Conservation (phyloP, 129 eudicot species). For the Lactuca saligna region DNA sequence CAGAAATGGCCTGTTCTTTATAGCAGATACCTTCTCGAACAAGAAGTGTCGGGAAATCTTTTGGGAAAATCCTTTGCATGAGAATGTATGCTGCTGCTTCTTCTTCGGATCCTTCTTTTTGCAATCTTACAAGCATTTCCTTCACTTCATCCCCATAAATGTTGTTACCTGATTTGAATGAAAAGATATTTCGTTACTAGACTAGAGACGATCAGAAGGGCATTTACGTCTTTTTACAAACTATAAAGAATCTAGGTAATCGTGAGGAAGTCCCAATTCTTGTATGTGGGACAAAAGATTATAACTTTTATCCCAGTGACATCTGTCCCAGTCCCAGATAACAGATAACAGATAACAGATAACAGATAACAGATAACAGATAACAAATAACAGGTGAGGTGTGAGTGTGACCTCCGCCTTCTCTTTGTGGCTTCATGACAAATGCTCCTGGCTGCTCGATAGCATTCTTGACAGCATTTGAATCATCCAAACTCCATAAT, state of each 20-base stretch:
- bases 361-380: not conserved
- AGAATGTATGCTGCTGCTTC: conserved; percentile 96
- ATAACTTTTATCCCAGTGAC: too few relatives aligned
- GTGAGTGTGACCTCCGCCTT: conserved; percentile 76
- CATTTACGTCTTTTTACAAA: not conserved
- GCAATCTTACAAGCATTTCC: conserved; percentile 57
- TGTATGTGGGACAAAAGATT: too few relatives aligned
- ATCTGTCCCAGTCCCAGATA: too few relatives aligned
- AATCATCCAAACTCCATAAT: conserved; percentile 88
- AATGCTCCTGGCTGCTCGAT: conserved; percentile 67
- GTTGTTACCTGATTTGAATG: conserved; percentile 65
- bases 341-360: too few relatives aligned
- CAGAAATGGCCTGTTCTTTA: conserved; percentile 80
- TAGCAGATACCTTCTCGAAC: conserved; percentile 69
- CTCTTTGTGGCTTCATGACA: conserved; percentile 99
- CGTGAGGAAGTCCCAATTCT: too few relatives aligned
- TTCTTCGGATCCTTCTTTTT: conserved; percentile 68
- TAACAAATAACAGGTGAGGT: not conserved
- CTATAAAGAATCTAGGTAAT: too few relatives aligned
- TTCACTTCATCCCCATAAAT: conserved; percentile 84
- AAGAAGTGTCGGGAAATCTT: conserved; percentile 60
- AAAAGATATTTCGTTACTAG: not conserved
- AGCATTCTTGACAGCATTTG: conserved; percentile 72
- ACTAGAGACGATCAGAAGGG: not conserved
- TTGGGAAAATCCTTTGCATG: conserved; percentile 94